Evolutionary conservation across 208 protist genomes (phyloP).

Genomic region (Leptomonas pyrrhocoris): DNA sequence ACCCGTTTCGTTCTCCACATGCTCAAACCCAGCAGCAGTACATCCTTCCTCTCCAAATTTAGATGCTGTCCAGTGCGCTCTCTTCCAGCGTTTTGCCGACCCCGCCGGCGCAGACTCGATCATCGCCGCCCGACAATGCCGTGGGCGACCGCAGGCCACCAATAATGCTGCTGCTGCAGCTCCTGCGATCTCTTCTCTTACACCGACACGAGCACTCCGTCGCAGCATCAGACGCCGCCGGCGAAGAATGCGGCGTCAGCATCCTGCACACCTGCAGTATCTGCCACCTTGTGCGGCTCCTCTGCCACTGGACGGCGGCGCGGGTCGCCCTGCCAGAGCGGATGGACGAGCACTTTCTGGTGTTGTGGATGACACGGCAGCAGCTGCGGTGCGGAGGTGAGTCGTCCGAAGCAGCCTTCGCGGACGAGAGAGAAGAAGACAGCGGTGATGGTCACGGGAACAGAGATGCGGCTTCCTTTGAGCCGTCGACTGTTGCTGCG

Average conservation of each 20-base stretch:
- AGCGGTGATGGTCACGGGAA: neutral
- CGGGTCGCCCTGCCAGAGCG: slow-evolving; percentile 2
- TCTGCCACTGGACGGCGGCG: neutral
- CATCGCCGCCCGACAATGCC: no score
- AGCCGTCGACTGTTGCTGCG: neutral
- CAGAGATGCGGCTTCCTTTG: no score
- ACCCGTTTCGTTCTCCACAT: no score
- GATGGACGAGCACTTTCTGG: neutral
- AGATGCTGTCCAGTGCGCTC: neutral
- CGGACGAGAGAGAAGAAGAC: neutral
- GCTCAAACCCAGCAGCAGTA: neutral
- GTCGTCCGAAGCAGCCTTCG: no score
- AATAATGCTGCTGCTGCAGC: no score
- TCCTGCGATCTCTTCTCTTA: no score
- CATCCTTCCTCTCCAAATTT: neutral
- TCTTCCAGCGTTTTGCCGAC: neutral
- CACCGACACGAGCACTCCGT: neutral
- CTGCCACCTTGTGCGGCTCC: neutral
- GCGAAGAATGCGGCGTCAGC: no score
- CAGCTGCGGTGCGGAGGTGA: neutral
- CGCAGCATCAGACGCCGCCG: no score
- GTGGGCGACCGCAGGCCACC: no score
- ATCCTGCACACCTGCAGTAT: neutral
- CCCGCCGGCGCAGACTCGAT: no score
- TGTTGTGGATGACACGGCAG: neutral